phyloP scores from a whole-genome alignment of 1,139 yeast species.

The Suhomyces bokatorum region DNA sequence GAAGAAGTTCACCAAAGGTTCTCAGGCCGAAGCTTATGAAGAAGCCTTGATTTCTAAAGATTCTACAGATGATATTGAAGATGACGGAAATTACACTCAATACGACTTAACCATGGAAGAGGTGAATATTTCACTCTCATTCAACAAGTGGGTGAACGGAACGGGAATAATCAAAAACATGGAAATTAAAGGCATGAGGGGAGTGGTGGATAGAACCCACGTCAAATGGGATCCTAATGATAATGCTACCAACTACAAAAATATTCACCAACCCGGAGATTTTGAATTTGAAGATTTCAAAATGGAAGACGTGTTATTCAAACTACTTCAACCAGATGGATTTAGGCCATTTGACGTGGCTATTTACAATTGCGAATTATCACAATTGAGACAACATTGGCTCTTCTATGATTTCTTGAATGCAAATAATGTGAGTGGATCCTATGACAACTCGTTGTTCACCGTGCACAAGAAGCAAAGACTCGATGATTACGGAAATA shows the following conservation, averaged over 20 bases:
- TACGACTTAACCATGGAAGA: constrained; percentile 89
- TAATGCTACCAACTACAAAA: constrained; percentile 79
- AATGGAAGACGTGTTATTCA: constrained; percentile 82
- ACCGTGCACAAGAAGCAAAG: constrained; percentile 82
- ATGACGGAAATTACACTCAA: constrained; percentile 94
- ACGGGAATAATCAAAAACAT: constrained; percentile 82
- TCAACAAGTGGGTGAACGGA: constrained; percentile 87
- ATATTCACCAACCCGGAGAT: constrained; percentile 79
- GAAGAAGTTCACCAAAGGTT: constrained; percentile 64
- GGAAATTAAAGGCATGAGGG: constrained; percentile 82
- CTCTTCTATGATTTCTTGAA: constrained; percentile 80
- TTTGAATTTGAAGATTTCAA: constrained; percentile 84
- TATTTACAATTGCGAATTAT: constrained; percentile 79
- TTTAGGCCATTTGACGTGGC: constrained; percentile 86
- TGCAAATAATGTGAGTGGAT: constrained; percentile 84
- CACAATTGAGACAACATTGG: constrained; percentile 87
- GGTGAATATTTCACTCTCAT: constrained; percentile 75
- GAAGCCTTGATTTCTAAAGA: constrained; percentile 33
- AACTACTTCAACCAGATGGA: constrained; percentile 75
- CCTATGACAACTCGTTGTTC: constrained; percentile 89
- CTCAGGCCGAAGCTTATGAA: constrained; percentile 66
- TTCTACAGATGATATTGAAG: constrained; percentile 40
- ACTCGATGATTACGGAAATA: constrained; percentile 40
- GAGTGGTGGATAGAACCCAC: constrained; percentile 87
- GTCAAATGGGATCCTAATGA: constrained; percentile 81